Conservation (phyloP, 176 grass and related monocot genomes). For the Metroxylon sagu region DNA sequence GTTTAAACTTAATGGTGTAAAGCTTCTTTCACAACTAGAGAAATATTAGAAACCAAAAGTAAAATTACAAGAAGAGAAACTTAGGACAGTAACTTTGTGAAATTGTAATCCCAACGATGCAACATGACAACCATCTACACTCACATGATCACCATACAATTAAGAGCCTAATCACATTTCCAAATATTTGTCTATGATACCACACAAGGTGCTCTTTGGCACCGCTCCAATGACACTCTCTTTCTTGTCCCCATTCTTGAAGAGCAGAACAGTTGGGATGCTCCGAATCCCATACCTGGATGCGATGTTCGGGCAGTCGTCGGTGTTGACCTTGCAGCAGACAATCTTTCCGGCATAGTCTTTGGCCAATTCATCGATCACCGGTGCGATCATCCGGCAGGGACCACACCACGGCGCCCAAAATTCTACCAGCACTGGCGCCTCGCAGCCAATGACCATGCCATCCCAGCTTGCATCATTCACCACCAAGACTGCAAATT, state of each 20-base stretch:
- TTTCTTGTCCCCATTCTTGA: constrained; percentile 87
- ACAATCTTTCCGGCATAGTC: constrained; percentile 71
- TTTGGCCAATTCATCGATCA: constrained; percentile 84
- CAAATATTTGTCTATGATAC: constrained; percentile 70
- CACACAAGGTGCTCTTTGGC: constrained; percentile 52
- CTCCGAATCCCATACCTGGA: constrained; percentile 71
- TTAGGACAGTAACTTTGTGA: too few species aligned
- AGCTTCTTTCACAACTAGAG: too few species aligned
- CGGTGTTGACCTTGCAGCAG: constrained; percentile 92
- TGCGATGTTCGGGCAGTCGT: constrained; percentile 63
- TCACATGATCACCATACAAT: too few species aligned
- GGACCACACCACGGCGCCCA: constrained; percentile 99
- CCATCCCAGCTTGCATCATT: constrained; percentile 65
- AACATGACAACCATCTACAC: too few species aligned
- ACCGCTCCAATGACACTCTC: constrained; percentile 87
- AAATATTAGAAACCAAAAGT: too few species aligned
- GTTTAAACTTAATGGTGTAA: too few species aligned
- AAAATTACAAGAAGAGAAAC: too few species aligned
- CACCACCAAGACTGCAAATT: constrained; percentile 47
- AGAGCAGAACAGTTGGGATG: constrained; percentile 93
- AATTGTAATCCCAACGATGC: too few species aligned
- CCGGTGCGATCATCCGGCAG: constrained; percentile 87
- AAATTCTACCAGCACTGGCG: constrained; percentile 87
- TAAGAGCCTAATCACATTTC: constrained; percentile 17
- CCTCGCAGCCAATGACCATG: constrained; percentile 45